Evolutionary conservation across 345 rosid species (phyloP), one percentile per base, ranked within the genome.

Genomic region (Acer campestre): DNA sequence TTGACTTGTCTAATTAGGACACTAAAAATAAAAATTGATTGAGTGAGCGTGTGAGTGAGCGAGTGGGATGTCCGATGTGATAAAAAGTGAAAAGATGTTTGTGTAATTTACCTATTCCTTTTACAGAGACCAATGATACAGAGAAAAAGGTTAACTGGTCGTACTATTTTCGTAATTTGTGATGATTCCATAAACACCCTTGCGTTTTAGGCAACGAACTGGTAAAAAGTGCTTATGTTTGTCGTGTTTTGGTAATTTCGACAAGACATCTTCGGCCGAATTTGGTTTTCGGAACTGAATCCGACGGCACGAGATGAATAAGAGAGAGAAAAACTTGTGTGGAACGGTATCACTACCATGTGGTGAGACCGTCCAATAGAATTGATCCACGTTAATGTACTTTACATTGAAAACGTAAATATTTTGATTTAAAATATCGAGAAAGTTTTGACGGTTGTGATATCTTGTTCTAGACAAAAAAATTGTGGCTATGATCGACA

Each of bases 271-370:
- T 53, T 73, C 90, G 77, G 84, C 67, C 31, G 86, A 59, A 86
- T 78, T 71, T 67, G 77, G 79, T 84, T 85, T 79, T 84, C 86
- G 86, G 84, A 85, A 76, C 81, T 79, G 87, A 88, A 84, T 84
- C 87, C 82, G 87, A 77, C 87, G 81, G 79, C 81, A 53, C 66
- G 67, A 85, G 84, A 80, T 74, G 75, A 35, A 35, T 25, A 25
- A 25, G 27, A 0, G 6, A 0, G 38, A 4, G 6, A 35, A 35
- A 35, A 35, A 35, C 0, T 35, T 35, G 38, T 35, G 38, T 31
- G 35, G 6, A 4, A 31, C 35, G 5, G 35, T 4, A 0, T 31
- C 6, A 31, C 6, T 31, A 0, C 0, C 35, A 3, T 6, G 5
- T 3, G 0, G 6, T 31, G 5, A 31, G 35, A 31, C 35, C 5